Percentiles rank a stretch among this genome's conserved stretches.
Conservation (phyloP, 2,329 filamentous ascomycete species). For the Ophiocordyceps camponoti-saundersi region DNA sequence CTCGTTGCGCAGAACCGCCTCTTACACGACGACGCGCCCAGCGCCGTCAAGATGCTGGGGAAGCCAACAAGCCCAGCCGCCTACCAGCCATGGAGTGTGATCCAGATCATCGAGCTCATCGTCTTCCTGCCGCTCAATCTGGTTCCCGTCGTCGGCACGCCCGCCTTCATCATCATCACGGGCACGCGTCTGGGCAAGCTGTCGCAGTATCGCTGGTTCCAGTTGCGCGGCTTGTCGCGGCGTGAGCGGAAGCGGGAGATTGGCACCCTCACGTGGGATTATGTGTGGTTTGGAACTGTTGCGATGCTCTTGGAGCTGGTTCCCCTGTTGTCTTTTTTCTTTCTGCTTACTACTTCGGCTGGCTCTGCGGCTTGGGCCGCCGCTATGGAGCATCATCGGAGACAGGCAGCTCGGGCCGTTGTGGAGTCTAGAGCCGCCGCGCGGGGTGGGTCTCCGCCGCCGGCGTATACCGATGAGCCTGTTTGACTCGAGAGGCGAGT, state of each 20-base stretch:
- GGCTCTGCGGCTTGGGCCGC: slow-evolving; percentile 79
- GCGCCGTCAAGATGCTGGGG: slow-evolving; percentile 64
- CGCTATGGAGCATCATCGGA: slow-evolving; percentile 48
- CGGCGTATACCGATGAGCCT: neutral
- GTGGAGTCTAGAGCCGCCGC: slow-evolving; percentile 2
- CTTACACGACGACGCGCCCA: slow-evolving; percentile 48
- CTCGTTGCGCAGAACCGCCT: slow-evolving; percentile 52
- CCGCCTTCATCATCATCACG: slow-evolving; percentile 74
- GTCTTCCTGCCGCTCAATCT: slow-evolving; percentile 71
- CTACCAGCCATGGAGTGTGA: slow-evolving; percentile 76
- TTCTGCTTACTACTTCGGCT: slow-evolving; percentile 71
- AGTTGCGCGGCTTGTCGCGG: slow-evolving; percentile 57
- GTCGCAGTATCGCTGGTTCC: slow-evolving; percentile 81
- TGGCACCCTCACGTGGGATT: slow-evolving; percentile 54
- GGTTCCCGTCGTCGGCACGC: slow-evolving; percentile 66
- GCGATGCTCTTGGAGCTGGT: slow-evolving; percentile 76
- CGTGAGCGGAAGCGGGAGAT: slow-evolving; percentile 58
- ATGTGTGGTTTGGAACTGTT: slow-evolving; percentile 83
- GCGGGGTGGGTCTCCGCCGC: neutral
- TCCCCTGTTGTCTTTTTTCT: slow-evolving; percentile 83
- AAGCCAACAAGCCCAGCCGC: slow-evolving; percentile 61
- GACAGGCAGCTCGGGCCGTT: slow-evolving; percentile 2
- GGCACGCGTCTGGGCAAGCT: slow-evolving; percentile 78
- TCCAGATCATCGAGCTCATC: slow-evolving; percentile 79
- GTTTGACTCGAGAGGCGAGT: neutral